phyloP scores from a whole-genome alignment of 805 yeast genomes.

The Torulaspora franciscae region DNA sequence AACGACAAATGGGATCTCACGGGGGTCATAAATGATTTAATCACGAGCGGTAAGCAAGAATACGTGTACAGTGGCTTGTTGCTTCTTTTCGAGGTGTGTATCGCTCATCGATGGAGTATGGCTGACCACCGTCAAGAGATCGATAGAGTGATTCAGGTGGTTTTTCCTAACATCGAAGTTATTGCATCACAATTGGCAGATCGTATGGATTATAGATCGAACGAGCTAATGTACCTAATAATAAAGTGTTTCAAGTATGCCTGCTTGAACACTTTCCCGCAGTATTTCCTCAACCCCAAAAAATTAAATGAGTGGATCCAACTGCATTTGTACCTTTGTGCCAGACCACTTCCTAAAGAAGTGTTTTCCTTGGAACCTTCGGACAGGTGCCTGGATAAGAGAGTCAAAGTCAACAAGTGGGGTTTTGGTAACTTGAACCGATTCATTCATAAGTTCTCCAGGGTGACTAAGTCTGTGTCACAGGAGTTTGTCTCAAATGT shows the following conservation, averaged over 20 bases:
- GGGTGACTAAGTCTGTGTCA: slow-evolving; percentile 40
- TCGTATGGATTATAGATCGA: slow-evolving; percentile 35
- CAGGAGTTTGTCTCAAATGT: slow-evolving; percentile 55
- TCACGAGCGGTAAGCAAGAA: slow-evolving; percentile 38
- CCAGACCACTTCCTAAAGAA: slow-evolving; percentile 50
- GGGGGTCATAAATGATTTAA: slow-evolving; percentile 33
- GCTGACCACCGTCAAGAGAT: slow-evolving; percentile 44
- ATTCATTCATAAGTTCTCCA: slow-evolving; percentile 57
- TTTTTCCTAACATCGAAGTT: slow-evolving; percentile 52
- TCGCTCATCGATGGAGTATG: slow-evolving; percentile 52
- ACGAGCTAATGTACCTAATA: slow-evolving; percentile 52
- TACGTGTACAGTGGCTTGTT: slow-evolving; percentile 51
- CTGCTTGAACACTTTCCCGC: slow-evolving; percentile 56
- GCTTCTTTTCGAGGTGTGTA: slow-evolving; percentile 50
- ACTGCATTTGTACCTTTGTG: slow-evolving; percentile 56
- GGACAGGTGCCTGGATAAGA: slow-evolving; percentile 43
- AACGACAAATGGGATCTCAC: slow-evolving; percentile 40
- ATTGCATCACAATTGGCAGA: slow-evolving; percentile 43
- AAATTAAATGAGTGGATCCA: slow-evolving; percentile 56
- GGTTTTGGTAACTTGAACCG: slow-evolving; percentile 72
- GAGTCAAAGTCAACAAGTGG: slow-evolving; percentile 85
- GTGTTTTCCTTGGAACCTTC: slow-evolving; percentile 45
- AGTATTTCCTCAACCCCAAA: slow-evolving; percentile 38
- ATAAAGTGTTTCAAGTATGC: slow-evolving; percentile 63
- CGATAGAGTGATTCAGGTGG: slow-evolving; percentile 44